Percentiles rank a stretch among this genome's conserved stretches.
These are phyloP conservation scores for Dillenia turbinata DNA, from an alignment of 164 flowering plant species.

Conservation along the genomic window DNA sequence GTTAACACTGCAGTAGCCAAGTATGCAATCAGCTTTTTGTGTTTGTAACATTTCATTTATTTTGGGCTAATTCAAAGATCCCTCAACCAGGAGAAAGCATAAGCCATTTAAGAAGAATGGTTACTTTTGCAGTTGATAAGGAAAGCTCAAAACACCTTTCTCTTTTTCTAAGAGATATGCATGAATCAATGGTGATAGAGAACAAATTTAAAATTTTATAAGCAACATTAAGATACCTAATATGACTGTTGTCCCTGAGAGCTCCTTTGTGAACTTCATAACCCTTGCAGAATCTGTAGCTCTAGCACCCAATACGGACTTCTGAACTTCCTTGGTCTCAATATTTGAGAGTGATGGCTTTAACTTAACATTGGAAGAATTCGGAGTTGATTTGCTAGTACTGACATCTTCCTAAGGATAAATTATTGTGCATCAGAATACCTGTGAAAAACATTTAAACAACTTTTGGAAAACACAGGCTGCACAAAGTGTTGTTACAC, in stretches of 20 bases:
- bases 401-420: constrained; percentile 44
- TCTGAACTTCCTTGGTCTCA: constrained; percentile 53
- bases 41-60: too few relatives aligned
- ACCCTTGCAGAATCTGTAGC: constrained; percentile 91
- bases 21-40: too few relatives aligned
- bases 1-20: too few relatives aligned
- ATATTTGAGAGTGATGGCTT: constrained; percentile 34
- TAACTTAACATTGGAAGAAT: constrained; percentile 24
- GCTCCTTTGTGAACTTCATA: constrained; percentile 74
- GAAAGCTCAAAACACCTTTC: too few relatives aligned
- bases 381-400: constrained; percentile 25
- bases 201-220: not conserved
- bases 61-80: too few relatives aligned
- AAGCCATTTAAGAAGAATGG: too few relatives aligned
- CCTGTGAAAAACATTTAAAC: constrained; percentile 1
- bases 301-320: constrained; percentile 58
- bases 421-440: not conserved
- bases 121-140: too few relatives aligned
- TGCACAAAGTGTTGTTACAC: not conserved
- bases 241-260: constrained; percentile 64
- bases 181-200: too few relatives aligned
- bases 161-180: too few relatives aligned
- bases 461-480: not conserved
- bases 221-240: constrained; percentile 44
- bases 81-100: too few relatives aligned